Conservation (phyloP, 768 basidiomycete species). For the Russula sp. region DNA sequence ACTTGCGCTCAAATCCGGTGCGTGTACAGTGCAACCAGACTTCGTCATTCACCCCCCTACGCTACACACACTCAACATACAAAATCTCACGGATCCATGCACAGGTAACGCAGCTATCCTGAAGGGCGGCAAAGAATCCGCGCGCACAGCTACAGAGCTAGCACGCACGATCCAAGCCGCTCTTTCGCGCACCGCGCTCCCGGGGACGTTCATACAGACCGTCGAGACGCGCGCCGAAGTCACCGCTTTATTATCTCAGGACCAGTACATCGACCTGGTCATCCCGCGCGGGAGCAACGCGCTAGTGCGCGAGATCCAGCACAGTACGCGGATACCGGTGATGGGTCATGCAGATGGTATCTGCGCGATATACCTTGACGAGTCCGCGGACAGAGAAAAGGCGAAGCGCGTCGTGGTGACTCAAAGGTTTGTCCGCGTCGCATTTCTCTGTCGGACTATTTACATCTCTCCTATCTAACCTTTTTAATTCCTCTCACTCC, state of each 20-base stretch:
- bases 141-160: constrained; percentile 71
- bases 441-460: constrained; percentile 33
- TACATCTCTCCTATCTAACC: neutral
- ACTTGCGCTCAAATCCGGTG: constrained; percentile 91
- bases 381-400: constrained; percentile 72
- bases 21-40: too few relatives aligned
- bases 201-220: constrained; percentile 81
- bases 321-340: constrained; percentile 87
- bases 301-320: constrained; percentile 86
- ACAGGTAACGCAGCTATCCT: constrained; percentile 94
- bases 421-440: constrained; percentile 64
- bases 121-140: constrained; percentile 97
- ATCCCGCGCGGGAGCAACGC: constrained; percentile 94
- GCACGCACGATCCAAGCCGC: constrained; percentile 78
- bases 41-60: too few relatives aligned
- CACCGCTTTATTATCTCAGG: constrained; percentile 76
- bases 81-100: too few relatives aligned
- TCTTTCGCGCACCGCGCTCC: constrained; percentile 67
- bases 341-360: constrained; percentile 99
- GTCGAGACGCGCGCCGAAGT: constrained; percentile 92
- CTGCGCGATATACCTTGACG: constrained; percentile 87
- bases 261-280: constrained; percentile 93
- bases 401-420: constrained; percentile 77
- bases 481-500: neutral
- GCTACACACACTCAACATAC: too few relatives aligned